Base-by-base conservation (phyloP, 2,329 filamentous ascomycete species). In the Colletotrichum sp. region DNA sequence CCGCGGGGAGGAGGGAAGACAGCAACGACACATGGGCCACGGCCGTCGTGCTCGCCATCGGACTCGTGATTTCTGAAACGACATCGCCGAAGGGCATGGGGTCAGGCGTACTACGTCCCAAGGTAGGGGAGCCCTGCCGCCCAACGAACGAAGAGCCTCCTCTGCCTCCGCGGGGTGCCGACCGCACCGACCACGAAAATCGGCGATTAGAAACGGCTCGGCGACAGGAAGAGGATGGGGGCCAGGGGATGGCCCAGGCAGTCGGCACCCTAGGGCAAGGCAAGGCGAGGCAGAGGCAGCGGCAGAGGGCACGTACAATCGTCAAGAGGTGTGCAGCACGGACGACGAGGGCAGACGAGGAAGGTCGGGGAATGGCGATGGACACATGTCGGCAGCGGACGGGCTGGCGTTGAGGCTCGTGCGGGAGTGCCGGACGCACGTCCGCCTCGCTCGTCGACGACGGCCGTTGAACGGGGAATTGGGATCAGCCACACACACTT, bases 131-230 rank as follows among this genome's bases (percentile, higher is more conserved):
- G 48, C 28, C 48, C 65, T 30, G 48, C 67, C 67, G 72, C 8
- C 60, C 13, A 38, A 60, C 30, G 57, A 73, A 57, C 8, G 24
- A 70, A 57, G 52, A 12, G 10, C 15, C 26, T 28, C 18, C 8
- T 18, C 57, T 6, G 24, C 16, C n/a, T 34, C 58, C 71, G 55
- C 52, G 60, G 34, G 34, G 43, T 57, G 65, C 28, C 65, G 65
- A 67, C 21, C 28, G 48, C 65, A 57, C 43, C 32, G 65, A 32
- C 52, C 32, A 15, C 21, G 15, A n/a, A 21, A 43, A 61, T 72
- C 72, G 61, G 63, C 69, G 64, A 72, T 64, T 48, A 72, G 57
- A 58, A 64, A 72, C 63, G 34, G 66, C 18, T 43, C 55, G 38
- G 73, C 70, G 63, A 6, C 38, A 18, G 38, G 38, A n/a, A 48